Evolutionary conservation across 1,284 basidiomycete genomes (phyloP).

Genomic region (Fomes fomentarius): DNA sequence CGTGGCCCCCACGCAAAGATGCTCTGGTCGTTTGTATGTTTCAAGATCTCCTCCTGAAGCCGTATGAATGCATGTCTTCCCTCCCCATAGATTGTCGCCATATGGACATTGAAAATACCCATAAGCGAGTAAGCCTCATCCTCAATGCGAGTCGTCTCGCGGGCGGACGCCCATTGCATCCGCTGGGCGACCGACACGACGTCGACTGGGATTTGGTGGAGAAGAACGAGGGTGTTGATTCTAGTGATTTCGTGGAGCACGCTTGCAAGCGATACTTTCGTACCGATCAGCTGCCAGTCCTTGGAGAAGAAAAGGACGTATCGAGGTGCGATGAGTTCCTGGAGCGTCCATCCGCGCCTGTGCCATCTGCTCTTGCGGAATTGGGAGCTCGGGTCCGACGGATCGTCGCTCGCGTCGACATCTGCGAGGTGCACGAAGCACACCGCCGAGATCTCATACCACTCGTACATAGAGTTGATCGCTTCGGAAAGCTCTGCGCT

Average conservation of each 20-base stretch:
- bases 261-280: neutral
- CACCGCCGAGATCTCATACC: conserved; percentile 5
- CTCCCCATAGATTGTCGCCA: neutral
- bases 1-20: neutral
- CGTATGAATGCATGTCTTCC: neutral
- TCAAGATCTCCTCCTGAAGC: conserved; percentile 3
- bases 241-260: neutral
- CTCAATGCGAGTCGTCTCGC: neutral
- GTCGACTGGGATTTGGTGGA: neutral
- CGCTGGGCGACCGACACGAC: neutral
- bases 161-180: neutral
- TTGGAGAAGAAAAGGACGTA: neutral
- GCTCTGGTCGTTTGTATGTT: neutral
- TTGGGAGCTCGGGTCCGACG: neutral
- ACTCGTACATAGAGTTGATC: conserved; percentile 12
- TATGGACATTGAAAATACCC: conserved; percentile 1
- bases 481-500: conserved; percentile 8
- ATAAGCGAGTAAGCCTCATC: conserved; percentile 3
- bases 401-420: neutral
- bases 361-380: conserved; percentile 1
- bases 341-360: neutral
- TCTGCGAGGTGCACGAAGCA: conserved; percentile 10
- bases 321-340: conserved; percentile 4
- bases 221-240: neutral
- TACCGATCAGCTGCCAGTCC: neutral